Base-by-base conservation (phyloP, 2,329 filamentous ascomycete genomes). In the Calonectria ilicicola region DNA sequence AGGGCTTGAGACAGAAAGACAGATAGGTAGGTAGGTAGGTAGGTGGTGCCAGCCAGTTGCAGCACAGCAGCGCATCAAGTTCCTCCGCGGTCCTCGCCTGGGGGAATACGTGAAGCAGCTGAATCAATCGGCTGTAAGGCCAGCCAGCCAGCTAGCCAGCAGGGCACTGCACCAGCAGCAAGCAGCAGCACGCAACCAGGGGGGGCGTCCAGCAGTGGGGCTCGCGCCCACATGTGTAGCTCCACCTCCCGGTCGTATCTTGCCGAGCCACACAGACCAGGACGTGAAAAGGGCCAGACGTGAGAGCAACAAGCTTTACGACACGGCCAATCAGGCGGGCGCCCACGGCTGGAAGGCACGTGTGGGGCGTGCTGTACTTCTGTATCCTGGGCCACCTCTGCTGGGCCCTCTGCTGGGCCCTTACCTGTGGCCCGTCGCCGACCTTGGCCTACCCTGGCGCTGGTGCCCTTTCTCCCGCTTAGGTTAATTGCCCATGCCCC, bases 401-500 rank as follows among this genome's bases (percentile, higher is more conserved):
- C 32, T 35, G 7, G 32, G 3, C 32, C 10, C 32, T 10, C 32
- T 35, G 32, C 29, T 32, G 29, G 29, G 9, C 29, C 9, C 29
- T 32, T 32, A 32, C 29, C 29, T 32, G 32, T 8, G 7, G 6
- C 9, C 32, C 32, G 3, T 8, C 7, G 32, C 32, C 32, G 7
- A 14, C 32, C 10, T 6, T 35, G 32, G 32, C 32, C 32, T 46
- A 35, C 65, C 53, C 65, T 60, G 51, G 32, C 32, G 10, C 32
- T 35, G 32, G 32, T 67, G 65, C 53, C 65, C 62, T 49, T 44
- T 46, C 38, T 47, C 65, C 65, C 51, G 49, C 51, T 56, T 68
- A 49, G 65, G 65, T 68, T 67, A 62, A 68, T 68, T 68, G 65
- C 53, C 65, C 53, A 68, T 46, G 58, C 46, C 65, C 65, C 65